Evolutionary conservation across 2,329 filamentous ascomycete genomes (phyloP), one percentile per base, ranked within the genome.

Genomic region (Tolypocladium endophyticum): DNA sequence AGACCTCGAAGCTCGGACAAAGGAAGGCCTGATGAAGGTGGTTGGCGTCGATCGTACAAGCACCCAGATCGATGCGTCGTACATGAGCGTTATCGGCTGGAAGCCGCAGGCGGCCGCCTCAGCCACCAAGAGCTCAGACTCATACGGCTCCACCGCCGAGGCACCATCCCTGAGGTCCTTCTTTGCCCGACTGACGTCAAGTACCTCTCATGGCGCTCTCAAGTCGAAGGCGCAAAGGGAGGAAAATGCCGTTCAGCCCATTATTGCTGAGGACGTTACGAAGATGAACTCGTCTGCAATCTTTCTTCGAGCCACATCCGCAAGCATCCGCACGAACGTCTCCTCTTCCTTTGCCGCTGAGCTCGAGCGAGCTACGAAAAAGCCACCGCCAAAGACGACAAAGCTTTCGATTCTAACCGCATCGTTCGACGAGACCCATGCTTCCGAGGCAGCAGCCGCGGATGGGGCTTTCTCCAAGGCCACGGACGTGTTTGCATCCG

Each of bases 351-450:
- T 97, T 67, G 86, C 91, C 3, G 81, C 87, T 1, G 95, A 99
- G 71, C 82, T 99, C 14, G 92, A 97, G 75, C 85, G 95, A 62
- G 94, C 95, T 20, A 99, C 95, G 1, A 97, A 97, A 75, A 99
- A 99, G 69, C 90, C 92, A 3, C 94, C 95, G 0, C 94, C 94
- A 0, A 96, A 91, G 70, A 83, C 82, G 14, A 95, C 94, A 0
- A 90, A 86, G 57, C 83, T 99, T 33, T 88, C 93, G 8, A 89
- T 97, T 39, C 75, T 99, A 56, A 97, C 92, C 0, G 92, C 93
- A 23, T 95, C 93, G 0, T 96, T 93, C 69, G 90, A 96, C 66
- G 91, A 94, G 67, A 81, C 85, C 0, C 77, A 86, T 58, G 85
- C 87, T 3, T 87, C 89, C 0, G 79, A 87, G 60, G 80, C 79